These are phyloP conservation scores for Neurospora intermedia DNA, from an alignment of 495 filamentous ascomycete species.

Conservation along the genomic window DNA sequence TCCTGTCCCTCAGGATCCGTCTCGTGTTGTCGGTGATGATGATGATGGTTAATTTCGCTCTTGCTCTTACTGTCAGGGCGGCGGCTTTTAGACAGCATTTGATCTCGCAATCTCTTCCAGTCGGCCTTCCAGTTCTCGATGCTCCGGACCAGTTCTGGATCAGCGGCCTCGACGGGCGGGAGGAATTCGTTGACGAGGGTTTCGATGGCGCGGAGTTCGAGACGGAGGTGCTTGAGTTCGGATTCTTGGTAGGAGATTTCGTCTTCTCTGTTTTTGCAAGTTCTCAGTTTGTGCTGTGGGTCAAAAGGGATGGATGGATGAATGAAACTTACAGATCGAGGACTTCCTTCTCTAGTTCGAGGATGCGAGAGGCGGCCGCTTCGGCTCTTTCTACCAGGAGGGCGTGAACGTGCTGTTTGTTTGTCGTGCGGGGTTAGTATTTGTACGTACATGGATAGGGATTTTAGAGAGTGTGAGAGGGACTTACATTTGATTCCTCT, in stretches of 20 bases:
- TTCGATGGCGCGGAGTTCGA: conserved; percentile 44
- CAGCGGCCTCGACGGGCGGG: conserved; percentile 19
- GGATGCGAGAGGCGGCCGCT: conserved; percentile 40
- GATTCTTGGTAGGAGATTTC: conserved; percentile 19
- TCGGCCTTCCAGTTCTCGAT: conserved; percentile 38
- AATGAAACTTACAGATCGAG: conserved; percentile 32
- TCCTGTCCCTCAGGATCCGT: too few species aligned
- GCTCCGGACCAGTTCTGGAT: conserved; percentile 32
- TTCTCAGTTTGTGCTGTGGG: neutral
- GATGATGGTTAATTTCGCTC: too few species aligned
- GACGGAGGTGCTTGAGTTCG: conserved; percentile 40
- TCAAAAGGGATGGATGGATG: neutral
- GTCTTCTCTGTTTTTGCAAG: conserved; percentile 14
- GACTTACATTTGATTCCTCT: conserved; percentile 41
- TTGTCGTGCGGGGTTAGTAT: neutral
- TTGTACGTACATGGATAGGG: neutral
- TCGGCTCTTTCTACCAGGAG: conserved; percentile 40
- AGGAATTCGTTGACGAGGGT: conserved; percentile 34
- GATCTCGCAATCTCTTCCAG: conserved; percentile 24
- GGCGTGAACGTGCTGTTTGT: conserved; percentile 39
- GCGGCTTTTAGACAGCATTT: conserved; percentile 14
- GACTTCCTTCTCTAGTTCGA: conserved; percentile 38
- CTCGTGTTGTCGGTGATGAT: too few species aligned
- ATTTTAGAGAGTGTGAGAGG: neutral
- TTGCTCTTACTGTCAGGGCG: neutral